A percentile compares a stretch with the other conserved stretches of the same genome.
Evolutionary conservation across 164 flowering plant species (phyloP).

Genomic region (Dillenia turbinata): DNA sequence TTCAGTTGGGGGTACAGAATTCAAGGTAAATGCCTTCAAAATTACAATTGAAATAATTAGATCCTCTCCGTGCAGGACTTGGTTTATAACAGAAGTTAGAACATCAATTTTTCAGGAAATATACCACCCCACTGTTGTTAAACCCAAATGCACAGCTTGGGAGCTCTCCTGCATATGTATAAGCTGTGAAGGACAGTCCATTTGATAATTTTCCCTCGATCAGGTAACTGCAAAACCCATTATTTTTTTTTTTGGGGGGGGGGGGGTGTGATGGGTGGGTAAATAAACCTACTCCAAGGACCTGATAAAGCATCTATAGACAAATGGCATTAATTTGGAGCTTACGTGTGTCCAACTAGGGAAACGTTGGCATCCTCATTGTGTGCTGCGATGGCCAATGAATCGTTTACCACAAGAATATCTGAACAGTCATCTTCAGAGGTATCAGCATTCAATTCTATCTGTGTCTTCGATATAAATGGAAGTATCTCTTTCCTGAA

Average conservation of each 20-base stretch:
- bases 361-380: constrained; percentile 85
- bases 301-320: not conserved
- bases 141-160: constrained; percentile 90
- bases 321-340: not conserved
- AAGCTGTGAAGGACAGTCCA: constrained; percentile 62
- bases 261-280: no score
- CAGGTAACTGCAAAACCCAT: constrained; percentile 54
- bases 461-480: constrained; percentile 37
- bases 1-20: constrained; percentile 69
- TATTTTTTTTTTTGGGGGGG: not conserved
- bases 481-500: constrained; percentile 87
- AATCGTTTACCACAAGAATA: constrained; percentile 55
- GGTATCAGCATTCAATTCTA: constrained; percentile 12
- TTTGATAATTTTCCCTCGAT: constrained; percentile 42
- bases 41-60: no score
- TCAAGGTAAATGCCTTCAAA: constrained; percentile 59
- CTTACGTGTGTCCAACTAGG: constrained; percentile 69
- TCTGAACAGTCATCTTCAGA: constrained; percentile 62
- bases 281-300: not conserved
- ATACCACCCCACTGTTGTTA: constrained; percentile 73
- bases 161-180: constrained; percentile 90
- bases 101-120: not conserved
- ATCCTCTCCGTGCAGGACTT: no score
- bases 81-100: no score
- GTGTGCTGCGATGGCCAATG: constrained; percentile 76